Conservation (phyloP, 2,329 filamentous ascomycete species). For the Sporothrix mexicana region DNA sequence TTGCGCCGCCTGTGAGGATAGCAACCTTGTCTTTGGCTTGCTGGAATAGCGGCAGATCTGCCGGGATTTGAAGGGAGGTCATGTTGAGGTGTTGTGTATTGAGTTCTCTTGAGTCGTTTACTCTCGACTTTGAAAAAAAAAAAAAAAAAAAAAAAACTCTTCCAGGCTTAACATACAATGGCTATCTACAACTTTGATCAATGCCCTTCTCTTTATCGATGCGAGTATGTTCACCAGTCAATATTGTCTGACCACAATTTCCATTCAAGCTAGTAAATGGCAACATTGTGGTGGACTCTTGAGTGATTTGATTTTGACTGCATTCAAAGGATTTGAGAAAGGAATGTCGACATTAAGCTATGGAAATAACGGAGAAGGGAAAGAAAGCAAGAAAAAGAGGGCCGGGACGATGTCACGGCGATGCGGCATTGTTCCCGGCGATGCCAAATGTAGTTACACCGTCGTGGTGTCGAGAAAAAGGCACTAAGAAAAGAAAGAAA, state of each 20-base stretch:
- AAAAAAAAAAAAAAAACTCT: too few relatives aligned
- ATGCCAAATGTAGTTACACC: conserved; percentile 18
- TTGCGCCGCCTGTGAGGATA: conserved; percentile 27
- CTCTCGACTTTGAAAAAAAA: neutral
- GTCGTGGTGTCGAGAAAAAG: neutral
- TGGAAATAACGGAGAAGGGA: neutral
- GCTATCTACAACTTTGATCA: too few relatives aligned
- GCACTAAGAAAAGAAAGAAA: neutral
- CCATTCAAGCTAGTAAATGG: neutral
- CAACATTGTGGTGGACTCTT: conserved; percentile 18
- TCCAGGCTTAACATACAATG: too few relatives aligned
- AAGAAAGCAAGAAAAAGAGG: too few relatives aligned
- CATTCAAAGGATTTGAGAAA: neutral
- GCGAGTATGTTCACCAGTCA: neutral
- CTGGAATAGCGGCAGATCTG: conserved; percentile 18
- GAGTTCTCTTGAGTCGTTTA: neutral
- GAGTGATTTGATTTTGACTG: neutral
- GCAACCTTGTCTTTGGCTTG: conserved; percentile 30
- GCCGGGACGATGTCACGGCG: neutral
- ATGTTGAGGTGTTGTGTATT: neutral
- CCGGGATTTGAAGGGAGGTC: conserved; percentile 24
- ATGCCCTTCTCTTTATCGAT: too few relatives aligned
- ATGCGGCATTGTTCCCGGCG: conserved; percentile 3
- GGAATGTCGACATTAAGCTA: neutral
- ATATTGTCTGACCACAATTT: neutral